Evolutionary conservation across 2,329 filamentous ascomycete species (phyloP).

Genomic region (Trichoderma sp.): DNA sequence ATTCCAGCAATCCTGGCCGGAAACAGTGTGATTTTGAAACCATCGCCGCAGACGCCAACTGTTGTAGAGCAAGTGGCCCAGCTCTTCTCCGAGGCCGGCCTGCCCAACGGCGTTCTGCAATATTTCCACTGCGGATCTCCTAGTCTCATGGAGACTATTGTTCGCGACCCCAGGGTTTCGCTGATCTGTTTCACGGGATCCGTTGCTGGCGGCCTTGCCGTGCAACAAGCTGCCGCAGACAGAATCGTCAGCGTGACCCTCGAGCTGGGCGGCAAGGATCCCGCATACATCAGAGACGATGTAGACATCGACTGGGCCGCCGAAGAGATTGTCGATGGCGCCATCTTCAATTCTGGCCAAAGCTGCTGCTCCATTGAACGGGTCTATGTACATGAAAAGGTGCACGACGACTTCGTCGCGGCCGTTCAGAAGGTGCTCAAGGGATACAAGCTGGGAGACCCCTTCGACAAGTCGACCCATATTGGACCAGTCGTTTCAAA

Average conservation of each 20-base stretch:
- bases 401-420: conserved; percentile 80
- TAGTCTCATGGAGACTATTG: conserved; percentile 73
- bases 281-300: conserved; percentile 83
- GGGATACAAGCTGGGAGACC: conserved; percentile 86
- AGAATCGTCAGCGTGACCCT: conserved; percentile 84
- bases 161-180: conserved; percentile 74
- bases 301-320: conserved; percentile 90
- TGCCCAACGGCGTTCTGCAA: conserved; percentile 83
- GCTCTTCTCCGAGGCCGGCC: conserved; percentile 76
- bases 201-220: conserved; percentile 80
- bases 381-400: conserved; percentile 82
- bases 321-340: conserved; percentile 90
- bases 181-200: conserved; percentile 94
- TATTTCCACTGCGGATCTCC: conserved; percentile 89
- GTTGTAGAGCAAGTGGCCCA: conserved; percentile 81
- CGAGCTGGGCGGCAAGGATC: conserved; percentile 93
- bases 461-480: conserved; percentile 75
- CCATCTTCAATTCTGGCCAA: conserved; percentile 98
- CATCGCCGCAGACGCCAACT: conserved; percentile 91
- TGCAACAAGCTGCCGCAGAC: conserved; percentile 82
- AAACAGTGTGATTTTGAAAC: conserved; percentile 91
- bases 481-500: conserved; percentile 88
- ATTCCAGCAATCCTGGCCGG: conserved; percentile 89
- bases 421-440: conserved; percentile 78
- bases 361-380: conserved; percentile 93